A percentile compares a stretch with the other conserved stretches of the same genome.
These are phyloP conservation scores for Candida railenensis DNA, from an alignment of 805 yeast species.

Conservation along the genomic window DNA sequence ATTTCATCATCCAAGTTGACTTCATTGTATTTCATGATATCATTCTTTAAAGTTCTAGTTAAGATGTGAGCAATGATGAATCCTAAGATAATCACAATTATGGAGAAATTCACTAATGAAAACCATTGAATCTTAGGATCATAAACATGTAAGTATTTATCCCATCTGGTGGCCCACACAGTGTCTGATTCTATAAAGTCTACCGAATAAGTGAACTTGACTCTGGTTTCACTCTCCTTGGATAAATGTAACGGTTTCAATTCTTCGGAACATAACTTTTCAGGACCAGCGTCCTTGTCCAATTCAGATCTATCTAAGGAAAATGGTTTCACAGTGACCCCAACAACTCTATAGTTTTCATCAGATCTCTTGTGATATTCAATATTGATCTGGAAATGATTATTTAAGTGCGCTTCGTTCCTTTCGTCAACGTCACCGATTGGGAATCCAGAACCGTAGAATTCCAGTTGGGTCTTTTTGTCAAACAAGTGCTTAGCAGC, in stretches of 20 bases:
- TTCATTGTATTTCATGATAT: constrained; percentile 85
- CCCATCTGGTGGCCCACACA: constrained; percentile 99
- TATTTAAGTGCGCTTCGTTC: constrained; percentile 60
- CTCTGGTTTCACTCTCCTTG: constrained; percentile 51
- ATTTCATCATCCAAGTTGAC: constrained; percentile 83
- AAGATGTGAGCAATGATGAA: constrained; percentile 77
- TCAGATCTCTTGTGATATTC: constrained; percentile 80
- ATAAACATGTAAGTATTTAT: constrained; percentile 85
- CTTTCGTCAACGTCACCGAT: constrained; percentile 67
- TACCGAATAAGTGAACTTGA: constrained; percentile 85
- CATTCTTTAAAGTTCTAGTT: constrained; percentile 76
- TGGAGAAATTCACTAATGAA: constrained; percentile 80
- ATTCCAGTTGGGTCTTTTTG: constrained; percentile 54
- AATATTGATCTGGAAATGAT: constrained; percentile 75
- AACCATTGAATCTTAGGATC: constrained; percentile 97
- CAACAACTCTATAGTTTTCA: constrained; percentile 81
- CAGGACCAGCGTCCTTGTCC: constrained; percentile 19
- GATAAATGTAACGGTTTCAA: constrained; percentile 47
- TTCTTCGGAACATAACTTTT: constrained; percentile 29
- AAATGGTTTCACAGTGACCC: constrained; percentile 73
- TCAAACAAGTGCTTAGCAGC: constrained; percentile 70
- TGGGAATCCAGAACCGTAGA: constrained; percentile 79
- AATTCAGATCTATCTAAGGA: constrained; percentile 45
- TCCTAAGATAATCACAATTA: constrained; percentile 76
- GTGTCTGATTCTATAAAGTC: constrained; percentile 66